These are phyloP conservation scores for Heterobasidion occidentale DNA, from an alignment of 1,284 basidiomycete genomes.

Conservation along the genomic window DNA sequence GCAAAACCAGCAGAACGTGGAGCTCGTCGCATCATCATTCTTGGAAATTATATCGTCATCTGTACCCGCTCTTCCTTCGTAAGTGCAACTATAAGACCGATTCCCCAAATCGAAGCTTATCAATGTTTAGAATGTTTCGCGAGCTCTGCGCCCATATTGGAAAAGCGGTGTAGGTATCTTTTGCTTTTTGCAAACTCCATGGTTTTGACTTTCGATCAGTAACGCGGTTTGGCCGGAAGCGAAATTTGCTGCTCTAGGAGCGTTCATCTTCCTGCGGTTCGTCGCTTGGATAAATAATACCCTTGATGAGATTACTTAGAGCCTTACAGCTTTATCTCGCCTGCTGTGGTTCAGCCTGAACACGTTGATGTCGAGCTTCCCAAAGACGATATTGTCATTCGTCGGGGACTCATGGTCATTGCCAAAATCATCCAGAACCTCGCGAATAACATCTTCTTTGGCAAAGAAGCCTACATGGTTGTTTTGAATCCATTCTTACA, in stretches of 20 bases:
- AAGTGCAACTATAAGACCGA: constrained; percentile 22
- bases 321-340: constrained; percentile 61
- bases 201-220: constrained; percentile 20
- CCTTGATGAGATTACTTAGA: not conserved
- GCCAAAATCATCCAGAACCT: constrained; percentile 90
- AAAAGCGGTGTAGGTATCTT: constrained; percentile 61
- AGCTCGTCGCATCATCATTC: constrained; percentile 71
- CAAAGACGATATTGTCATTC: constrained; percentile 48
- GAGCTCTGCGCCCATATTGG: constrained; percentile 85
- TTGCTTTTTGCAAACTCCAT: not conserved
- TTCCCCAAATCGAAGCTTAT: not conserved
- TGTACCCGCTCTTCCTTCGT: constrained; percentile 68
- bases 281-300: constrained; percentile 9
- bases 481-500: constrained; percentile 73
- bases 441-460: constrained; percentile 89
- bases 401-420: constrained; percentile 77
- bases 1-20: constrained; percentile 67
- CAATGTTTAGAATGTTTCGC: constrained; percentile 64
- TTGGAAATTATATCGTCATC: constrained; percentile 72
- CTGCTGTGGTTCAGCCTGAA: constrained; percentile 83
- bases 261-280: constrained; percentile 84
- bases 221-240: constrained; percentile 73
- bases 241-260: constrained; percentile 81
- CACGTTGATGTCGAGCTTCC: constrained; percentile 77
- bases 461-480: constrained; percentile 82